Conservation (phyloP, 2,329 filamentous ascomycete genomes). For the Botrytis deweyae region DNA sequence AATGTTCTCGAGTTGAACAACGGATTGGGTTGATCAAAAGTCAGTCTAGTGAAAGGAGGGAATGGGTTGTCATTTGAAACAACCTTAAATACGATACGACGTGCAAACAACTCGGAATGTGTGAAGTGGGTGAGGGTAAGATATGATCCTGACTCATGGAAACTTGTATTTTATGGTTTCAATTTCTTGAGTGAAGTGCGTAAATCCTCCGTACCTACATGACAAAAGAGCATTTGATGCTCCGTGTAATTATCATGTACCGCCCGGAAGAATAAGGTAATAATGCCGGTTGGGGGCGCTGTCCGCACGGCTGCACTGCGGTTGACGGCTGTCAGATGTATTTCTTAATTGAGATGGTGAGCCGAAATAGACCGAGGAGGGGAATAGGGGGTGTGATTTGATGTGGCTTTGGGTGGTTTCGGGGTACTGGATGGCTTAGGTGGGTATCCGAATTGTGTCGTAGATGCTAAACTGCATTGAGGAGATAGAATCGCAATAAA, state of each 20-base stretch:
- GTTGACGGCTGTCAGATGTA: conserved; percentile 16
- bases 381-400: conserved; percentile 16
- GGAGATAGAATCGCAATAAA: background rate
- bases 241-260: conserved; percentile 3
- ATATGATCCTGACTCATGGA: background rate
- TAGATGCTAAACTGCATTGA: background rate
- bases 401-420: background rate
- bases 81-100: background rate
- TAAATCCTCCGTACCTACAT: background rate
- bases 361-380: conserved; percentile 9
- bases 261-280: conserved; percentile 8
- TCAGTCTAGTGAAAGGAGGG: background rate
- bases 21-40: background rate
- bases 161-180: background rate
- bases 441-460: background rate
- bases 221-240: conserved; percentile 13
- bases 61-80: background rate
- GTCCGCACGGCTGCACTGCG: conserved; percentile 13
- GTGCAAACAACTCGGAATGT: background rate
- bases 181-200: background rate
- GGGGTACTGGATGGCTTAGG: background rate
- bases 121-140: background rate
- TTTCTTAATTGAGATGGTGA: background rate
- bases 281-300: conserved; percentile 10
- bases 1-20: background rate